These are phyloP conservation scores for Secale cereale DNA, from an alignment of 176 grass and related monocot species.

Conservation along the genomic window DNA sequence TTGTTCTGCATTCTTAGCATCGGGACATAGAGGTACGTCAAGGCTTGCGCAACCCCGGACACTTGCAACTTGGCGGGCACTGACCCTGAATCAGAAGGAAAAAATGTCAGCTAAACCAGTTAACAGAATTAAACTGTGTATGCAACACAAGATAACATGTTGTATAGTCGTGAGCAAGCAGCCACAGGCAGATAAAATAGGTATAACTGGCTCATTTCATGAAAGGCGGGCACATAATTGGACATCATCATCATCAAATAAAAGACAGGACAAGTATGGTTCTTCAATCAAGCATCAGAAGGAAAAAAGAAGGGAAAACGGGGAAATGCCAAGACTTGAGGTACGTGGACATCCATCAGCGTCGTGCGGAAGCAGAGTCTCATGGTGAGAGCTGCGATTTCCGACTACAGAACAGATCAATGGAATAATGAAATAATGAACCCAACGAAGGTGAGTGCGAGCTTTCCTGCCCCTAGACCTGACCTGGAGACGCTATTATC, in stretches of 20 bases:
- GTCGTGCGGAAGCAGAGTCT: background rate
- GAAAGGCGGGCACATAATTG: background rate
- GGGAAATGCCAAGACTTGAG: background rate
- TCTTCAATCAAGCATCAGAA: background rate
- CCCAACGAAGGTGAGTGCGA: background rate
- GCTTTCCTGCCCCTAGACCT: background rate
- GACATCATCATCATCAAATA: background rate
- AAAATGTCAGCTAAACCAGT: background rate
- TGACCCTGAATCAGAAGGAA: conserved; percentile 30
- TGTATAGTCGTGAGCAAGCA: background rate
- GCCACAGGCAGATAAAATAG: background rate
- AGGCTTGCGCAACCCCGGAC: conserved; percentile 14
- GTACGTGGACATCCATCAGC: background rate
- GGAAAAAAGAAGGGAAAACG: background rate
- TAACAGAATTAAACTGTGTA: background rate
- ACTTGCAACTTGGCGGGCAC: conserved; percentile 10
- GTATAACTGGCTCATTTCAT: background rate
- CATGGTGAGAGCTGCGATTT: background rate
- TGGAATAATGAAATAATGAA: background rate
- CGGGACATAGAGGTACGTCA: conserved; percentile 17
- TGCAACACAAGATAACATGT: background rate
- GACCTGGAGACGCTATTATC: background rate
- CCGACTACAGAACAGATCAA: background rate
- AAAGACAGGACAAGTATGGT: background rate
- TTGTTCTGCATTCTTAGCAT: conserved; percentile 28